Conservation (phyloP, 2,329 filamentous ascomycete genomes). For the Ophiostoma montium region DNA sequence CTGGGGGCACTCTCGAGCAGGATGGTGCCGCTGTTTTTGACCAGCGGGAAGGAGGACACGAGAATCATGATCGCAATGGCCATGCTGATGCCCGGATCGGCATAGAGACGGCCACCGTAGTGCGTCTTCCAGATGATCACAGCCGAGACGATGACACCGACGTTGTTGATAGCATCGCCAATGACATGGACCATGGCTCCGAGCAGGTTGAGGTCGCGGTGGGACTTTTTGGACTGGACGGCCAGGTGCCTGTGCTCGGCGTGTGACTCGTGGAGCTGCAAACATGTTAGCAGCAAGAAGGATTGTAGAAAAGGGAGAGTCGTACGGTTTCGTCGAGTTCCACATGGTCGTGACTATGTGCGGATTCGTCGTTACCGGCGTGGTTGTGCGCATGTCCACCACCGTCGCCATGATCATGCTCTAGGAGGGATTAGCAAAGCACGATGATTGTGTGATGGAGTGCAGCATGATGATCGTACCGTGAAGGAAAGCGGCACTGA, state of each 20-base stretch:
- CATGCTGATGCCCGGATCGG: slow-evolving; percentile 54
- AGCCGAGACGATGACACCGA: slow-evolving; percentile 59
- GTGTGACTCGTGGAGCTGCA: slow-evolving; percentile 22
- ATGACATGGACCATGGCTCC: slow-evolving; percentile 58
- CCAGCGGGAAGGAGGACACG: slow-evolving; percentile 45
- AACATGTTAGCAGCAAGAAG: background rate
- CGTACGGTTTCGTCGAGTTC: slow-evolving; percentile 1
- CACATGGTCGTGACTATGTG: slow-evolving; percentile 15
- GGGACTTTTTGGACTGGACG: slow-evolving; percentile 20
- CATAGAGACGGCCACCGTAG: slow-evolving; percentile 49
- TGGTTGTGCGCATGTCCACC: slow-evolving; percentile 14
- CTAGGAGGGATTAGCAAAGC: background rate
- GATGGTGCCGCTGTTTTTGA: slow-evolving; percentile 48
- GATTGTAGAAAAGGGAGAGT: background rate
- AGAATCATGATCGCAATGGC: slow-evolving; percentile 63
- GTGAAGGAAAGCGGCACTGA: slow-evolving; percentile 52
- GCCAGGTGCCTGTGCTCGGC: slow-evolving; percentile 34
- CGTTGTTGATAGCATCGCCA: slow-evolving; percentile 61
- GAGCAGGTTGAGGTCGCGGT: slow-evolving; percentile 53
- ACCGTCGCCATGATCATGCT: slow-evolving; percentile 17
- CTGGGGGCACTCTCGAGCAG: slow-evolving; percentile 52
- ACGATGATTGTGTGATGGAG: background rate
- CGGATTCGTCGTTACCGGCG: slow-evolving; percentile 1
- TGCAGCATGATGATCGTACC: slow-evolving; percentile 24
- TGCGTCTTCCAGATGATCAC: slow-evolving; percentile 52